A percentile compares a stretch with the other conserved stretches of the same genome.
phyloP scores from a whole-genome alignment of 225 moss, liverwort and hornwort genomes.

The Bryoerythrophyllum caledonicum region DNA sequence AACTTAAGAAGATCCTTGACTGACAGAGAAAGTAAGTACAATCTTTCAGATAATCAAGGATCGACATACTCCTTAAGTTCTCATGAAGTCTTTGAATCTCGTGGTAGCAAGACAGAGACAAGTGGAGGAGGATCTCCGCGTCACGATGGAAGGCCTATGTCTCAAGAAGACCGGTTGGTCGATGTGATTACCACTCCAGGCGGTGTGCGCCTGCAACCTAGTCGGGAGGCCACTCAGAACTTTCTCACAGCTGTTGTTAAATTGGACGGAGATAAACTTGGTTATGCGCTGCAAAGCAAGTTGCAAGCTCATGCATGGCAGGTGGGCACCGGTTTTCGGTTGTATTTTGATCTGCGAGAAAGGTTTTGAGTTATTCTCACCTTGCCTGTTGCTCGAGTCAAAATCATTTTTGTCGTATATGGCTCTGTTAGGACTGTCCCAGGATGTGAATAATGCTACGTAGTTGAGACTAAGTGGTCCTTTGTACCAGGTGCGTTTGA shows the following conservation, averaged over 20 bases:
- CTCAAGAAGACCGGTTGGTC: constrained; percentile 84
- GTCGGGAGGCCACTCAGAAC: constrained; percentile 77
- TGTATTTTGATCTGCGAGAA: constrained; percentile 11
- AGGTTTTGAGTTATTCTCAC: neutral
- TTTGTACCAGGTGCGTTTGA: constrained; percentile 82
- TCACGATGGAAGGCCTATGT: constrained; percentile 46
- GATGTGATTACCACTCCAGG: constrained; percentile 87
- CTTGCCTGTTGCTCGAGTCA: neutral
- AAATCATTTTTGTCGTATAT: constrained; percentile 10
- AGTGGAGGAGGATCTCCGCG: constrained; percentile 55
- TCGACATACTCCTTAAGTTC: constrained; percentile 53
- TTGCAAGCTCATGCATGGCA: constrained; percentile 92
- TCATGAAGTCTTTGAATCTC: constrained; percentile 44
- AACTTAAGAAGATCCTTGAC: constrained; percentile 57
- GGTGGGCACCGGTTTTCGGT: constrained; percentile 41
- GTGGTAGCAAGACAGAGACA: constrained; percentile 46
- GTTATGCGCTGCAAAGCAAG: constrained; percentile 74
- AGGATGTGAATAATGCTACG: neutral
- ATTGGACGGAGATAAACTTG: constrained; percentile 79
- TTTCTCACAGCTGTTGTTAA: constrained; percentile 70
- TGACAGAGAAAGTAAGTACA: constrained; percentile 49
- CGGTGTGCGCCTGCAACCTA: constrained; percentile 88
- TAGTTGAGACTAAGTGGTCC: constrained; percentile 20
- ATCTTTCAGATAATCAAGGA: constrained; percentile 36
- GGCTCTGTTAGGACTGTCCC: neutral